Evolutionary conservation across 495 filamentous ascomycete species (phyloP), one percentile per base, ranked within the genome.

Genomic region (Neurospora sp.): DNA sequence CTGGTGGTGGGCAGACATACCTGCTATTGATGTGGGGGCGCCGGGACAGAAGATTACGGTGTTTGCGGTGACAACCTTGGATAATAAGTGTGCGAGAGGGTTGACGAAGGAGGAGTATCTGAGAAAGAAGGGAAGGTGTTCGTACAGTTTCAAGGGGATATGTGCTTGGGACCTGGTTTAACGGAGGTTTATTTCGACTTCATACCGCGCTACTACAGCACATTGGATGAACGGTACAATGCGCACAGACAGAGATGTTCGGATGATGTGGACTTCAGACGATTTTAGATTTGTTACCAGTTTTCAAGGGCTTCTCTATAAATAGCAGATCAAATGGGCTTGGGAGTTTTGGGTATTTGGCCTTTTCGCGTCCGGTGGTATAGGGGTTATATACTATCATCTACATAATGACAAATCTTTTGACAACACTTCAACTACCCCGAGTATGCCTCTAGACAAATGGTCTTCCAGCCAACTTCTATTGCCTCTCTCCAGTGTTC

Each of bases 1-100:
- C 39, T 87, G 89, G 78, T 95, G 89, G 89, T 96, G 92, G 86
- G 79, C 88, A 4, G 94, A 97, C 81, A 85, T 97, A 1, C 81
- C 83, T 5, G 85, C 88, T 20, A 80, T 84, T 44, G 86, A 90
- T 72, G 79, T 97, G 39, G 94, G 94, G 1, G 82, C 82, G 2
- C 86, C 88, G 12, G 94, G 94, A 1, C 88, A 93, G 83, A 89
- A 84, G 70, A 81, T 94, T 1, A 83, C 81, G 70, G 75, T 93
- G 40, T 89, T 84, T 70, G 89, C 88, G 5, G 84, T 96, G 69
- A 90, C 87, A 11, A 89, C 83, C 37, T 82, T 93, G 0, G 87
- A 91, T 75, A 88, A 88, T 1, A 81, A 83, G 73, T 89, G 92
- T 79, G 91, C 86, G 16, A 86, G 91, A 72, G 93, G 93, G 1